Evolutionary conservation across 306 rosid genomes (phyloP).

Genomic region (Castanopsis chinensis): DNA sequence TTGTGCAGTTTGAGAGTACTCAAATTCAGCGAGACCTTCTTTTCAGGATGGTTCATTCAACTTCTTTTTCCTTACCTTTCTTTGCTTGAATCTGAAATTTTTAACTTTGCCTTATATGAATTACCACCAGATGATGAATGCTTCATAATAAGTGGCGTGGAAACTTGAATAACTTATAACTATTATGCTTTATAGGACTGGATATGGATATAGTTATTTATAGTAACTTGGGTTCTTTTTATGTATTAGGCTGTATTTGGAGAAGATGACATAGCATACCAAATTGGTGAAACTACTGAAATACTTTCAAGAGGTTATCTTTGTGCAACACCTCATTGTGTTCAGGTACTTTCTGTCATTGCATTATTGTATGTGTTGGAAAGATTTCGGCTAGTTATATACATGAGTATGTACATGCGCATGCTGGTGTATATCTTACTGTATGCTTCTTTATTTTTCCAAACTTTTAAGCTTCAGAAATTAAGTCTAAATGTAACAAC

Average conservation of each 20-base stretch:
- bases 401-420: not conserved
- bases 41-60: not conserved
- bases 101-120: not conserved
- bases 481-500: not conserved
- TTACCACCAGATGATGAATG: not conserved
- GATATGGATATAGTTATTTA: conserved; percentile 10
- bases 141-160: not conserved
- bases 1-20: not conserved
- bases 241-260: conserved; percentile 68
- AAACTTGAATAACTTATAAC: conserved; percentile 4
- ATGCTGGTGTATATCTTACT: not conserved
- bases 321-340: conserved; percentile 98
- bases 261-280: conserved; percentile 85
- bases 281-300: conserved; percentile 95
- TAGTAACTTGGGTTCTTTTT: not conserved
- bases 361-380: not conserved
- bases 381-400: not conserved
- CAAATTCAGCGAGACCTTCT: not conserved
- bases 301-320: conserved; percentile 86
- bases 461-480: not conserved
- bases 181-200: conserved; percentile 7
- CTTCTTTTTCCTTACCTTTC: not conserved
- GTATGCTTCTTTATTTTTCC: not conserved
- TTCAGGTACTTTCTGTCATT: conserved; percentile 51
- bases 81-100: not conserved